Base-by-base conservation (phyloP, 257 asterid genomes). In the Voacanga thouarsii region DNA sequence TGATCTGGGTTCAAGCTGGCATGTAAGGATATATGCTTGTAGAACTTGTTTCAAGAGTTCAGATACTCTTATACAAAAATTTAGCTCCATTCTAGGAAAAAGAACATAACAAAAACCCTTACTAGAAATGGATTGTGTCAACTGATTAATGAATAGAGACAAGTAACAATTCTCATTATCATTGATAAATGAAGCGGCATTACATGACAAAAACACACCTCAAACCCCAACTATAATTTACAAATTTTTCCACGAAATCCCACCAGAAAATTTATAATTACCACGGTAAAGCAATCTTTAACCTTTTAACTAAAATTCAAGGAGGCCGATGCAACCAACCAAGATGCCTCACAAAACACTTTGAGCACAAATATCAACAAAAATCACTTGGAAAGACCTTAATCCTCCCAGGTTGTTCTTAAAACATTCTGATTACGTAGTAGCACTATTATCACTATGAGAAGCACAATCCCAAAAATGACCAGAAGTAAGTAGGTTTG, bases 251-350 rank as follows among this genome's bases (percentile, higher is more conserved):
- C 51, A 28, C 24, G 7, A 49, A 51, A 51, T 49, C 59, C 64
- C 76, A 72, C 63, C 61, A 26, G 33, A 18, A 28, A 51, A 28
- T 71, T 51, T 51, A 15, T 1, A 33, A 26, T 72, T 37, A 33
- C 41, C 19, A 72, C 21, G 28, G 50, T 66, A 67, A 67, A 7
- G 44, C 41, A 6, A 67, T 39, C 11, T 30, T 67, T 21, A 7
- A 41, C 50, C 16, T 23, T 37, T 67, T 21, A 67, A 39, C 51
- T 67, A 39, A 21, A 67, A 39, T 39, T 41, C 72, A 43, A 37
- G 28, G 72, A 67, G 72, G 72, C 72, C 16, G 16, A 14, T 41
- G 23, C 39, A 70, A 78, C 70, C 68, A 67, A 51, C n/a, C n/a
- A n/a, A n/a, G n/a, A n/a, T n/a, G n/a, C n/a, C n/a, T n/a, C n/a